Conservation (phyloP, 345 rosid genomes). For the Bruguiera parviflora region DNA sequence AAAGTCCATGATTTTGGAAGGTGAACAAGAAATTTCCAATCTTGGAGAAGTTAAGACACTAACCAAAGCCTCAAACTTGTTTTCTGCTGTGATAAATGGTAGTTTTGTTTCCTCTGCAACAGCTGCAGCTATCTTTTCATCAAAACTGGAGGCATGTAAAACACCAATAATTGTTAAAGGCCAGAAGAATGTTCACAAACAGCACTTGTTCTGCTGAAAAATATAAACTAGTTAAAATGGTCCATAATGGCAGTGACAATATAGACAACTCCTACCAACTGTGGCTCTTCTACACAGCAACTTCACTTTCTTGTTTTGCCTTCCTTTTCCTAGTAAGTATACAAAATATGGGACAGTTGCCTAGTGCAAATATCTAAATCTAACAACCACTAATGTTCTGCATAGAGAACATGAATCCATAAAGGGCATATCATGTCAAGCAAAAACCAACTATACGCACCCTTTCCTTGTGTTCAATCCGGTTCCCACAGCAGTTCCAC, state of each 20-base stretch:
- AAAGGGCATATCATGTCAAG: no score
- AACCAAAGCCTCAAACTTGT: slow-evolving; percentile 98
- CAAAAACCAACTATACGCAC: slow-evolving; percentile 33
- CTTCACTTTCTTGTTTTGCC: no score
- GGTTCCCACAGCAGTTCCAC: slow-evolving; percentile 99
- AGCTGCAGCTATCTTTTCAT: slow-evolving; percentile 84
- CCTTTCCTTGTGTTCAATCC: slow-evolving; percentile 96
- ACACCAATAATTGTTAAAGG: neutral
- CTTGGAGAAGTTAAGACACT: slow-evolving; percentile 24
- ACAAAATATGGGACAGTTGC: no score
- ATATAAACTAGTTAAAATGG: neutral
- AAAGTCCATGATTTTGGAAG: neutral
- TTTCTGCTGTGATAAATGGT: slow-evolving; percentile 93
- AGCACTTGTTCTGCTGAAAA: no score
- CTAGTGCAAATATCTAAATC: no score
- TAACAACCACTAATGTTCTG: neutral
- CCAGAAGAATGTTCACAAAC: neutral
- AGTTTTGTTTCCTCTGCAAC: slow-evolving; percentile 87
- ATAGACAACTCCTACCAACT: no score
- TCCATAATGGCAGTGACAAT: neutral
- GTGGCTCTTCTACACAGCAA: no score
- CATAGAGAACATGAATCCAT: no score
- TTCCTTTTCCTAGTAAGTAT: no score
- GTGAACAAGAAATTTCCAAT: slow-evolving; percentile 3
- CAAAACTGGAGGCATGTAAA: slow-evolving; percentile 56